These are phyloP conservation scores for Podospora appendiculata DNA, from an alignment of 495 filamentous ascomycete genomes.

Conservation along the genomic window DNA sequence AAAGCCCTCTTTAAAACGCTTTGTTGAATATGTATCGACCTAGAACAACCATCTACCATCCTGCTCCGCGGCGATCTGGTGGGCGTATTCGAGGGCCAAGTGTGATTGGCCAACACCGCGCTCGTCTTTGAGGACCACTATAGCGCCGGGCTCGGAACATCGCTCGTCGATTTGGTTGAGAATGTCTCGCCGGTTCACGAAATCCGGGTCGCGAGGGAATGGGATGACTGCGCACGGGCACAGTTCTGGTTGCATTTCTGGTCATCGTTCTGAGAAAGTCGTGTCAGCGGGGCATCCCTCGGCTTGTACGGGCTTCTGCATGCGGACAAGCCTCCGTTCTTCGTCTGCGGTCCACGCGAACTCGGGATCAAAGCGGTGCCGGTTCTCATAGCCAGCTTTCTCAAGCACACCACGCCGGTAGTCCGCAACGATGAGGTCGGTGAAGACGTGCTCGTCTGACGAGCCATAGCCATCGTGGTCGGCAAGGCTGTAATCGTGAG, in stretches of 20 bases:
- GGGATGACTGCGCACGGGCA: too few species aligned
- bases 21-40: neutral
- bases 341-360: slow-evolving; percentile 40
- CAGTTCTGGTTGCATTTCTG: too few species aligned
- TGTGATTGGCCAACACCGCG: slow-evolving; percentile 18
- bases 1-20: neutral
- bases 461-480: slow-evolving; percentile 21
- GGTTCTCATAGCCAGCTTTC: slow-evolving; percentile 41
- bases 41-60: neutral
- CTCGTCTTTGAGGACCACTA: slow-evolving; percentile 12
- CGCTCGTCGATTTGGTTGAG: slow-evolving; percentile 18
- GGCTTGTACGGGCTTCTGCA: too few species aligned
- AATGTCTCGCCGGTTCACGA: neutral
- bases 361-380: slow-evolving; percentile 48
- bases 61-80: neutral
- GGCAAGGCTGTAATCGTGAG: too few species aligned
- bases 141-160: slow-evolving; percentile 14
- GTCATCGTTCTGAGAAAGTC: too few species aligned
- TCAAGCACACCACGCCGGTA: slow-evolving; percentile 23
- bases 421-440: slow-evolving; percentile 16
- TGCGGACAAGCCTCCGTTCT: slow-evolving; percentile 40
- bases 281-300: too few species aligned
- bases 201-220: neutral
- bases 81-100: neutral
- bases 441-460: slow-evolving; percentile 23